These are phyloP conservation scores for Guadua angustifolia DNA, from an alignment of 176 grass and related monocot genomes.

Conservation along the genomic window DNA sequence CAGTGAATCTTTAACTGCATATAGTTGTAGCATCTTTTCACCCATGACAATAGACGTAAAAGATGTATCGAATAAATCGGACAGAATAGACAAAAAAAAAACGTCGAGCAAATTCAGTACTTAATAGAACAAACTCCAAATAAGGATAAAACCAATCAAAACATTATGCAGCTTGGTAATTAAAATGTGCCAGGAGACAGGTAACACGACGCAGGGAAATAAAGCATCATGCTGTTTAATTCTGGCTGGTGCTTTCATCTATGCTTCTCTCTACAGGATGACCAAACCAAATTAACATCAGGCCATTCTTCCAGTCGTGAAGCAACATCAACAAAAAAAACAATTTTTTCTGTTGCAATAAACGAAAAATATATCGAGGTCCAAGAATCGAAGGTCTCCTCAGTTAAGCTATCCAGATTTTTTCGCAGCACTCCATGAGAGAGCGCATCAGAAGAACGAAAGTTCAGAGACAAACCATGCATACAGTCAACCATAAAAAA, in stretches of 20 bases:
- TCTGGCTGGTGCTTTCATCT: conserved; percentile 44
- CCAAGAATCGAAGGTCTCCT: not conserved
- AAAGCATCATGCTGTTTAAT: conserved; percentile 54
- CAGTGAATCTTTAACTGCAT: not conserved
- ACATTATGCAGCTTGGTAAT: not conserved
- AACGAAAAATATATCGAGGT: not conserved
- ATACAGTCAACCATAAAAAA: not conserved
- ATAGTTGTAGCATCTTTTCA: not conserved
- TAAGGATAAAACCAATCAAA: not conserved
- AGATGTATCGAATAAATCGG: not conserved
- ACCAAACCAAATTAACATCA: conserved; percentile 3
- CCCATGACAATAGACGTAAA: not conserved
- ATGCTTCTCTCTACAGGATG: conserved; percentile 61
- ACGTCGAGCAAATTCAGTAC: not conserved
- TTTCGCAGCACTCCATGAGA: conserved; percentile 40
- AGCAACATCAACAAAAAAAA: conserved; percentile 9
- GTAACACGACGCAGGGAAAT: conserved; percentile 43
- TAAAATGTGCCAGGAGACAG: conserved; percentile 51
- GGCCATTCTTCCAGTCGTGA: conserved; percentile 52
- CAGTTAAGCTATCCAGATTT: conserved; percentile 56
- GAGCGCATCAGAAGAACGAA: conserved; percentile 52
- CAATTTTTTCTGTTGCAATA: not conserved
- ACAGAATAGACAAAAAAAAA: not conserved
- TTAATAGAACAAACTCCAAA: not conserved
- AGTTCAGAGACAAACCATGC: conserved; percentile 17